phyloP scores from a whole-genome alignment of 306 rosid species.

The Citrullus colocynthis region DNA sequence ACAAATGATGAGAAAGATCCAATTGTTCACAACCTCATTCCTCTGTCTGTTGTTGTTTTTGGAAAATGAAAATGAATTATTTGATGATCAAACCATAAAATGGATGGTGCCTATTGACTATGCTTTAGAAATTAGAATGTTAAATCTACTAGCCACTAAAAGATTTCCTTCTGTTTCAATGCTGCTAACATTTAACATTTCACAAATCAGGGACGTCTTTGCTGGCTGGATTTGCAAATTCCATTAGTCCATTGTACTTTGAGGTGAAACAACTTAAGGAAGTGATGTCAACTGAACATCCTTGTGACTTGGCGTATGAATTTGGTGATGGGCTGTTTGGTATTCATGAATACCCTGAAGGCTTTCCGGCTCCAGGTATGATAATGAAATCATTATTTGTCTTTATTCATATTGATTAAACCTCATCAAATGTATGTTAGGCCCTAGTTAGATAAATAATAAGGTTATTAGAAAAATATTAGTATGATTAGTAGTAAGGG shows the following conservation, averaged over 20 bases:
- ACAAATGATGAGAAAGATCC: not conserved
- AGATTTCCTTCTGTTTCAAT: not conserved
- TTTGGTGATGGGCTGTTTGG: constrained; percentile 65
- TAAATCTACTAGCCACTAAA: not conserved
- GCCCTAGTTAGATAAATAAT: no score
- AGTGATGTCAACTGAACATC: constrained; percentile 90
- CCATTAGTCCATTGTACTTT: constrained; percentile 60
- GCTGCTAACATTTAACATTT: not conserved
- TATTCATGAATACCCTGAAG: constrained; percentile 49
- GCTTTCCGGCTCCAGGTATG: constrained; percentile 67
- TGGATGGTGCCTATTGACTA: not conserved
- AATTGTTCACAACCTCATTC: not conserved
- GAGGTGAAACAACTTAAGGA: constrained; percentile 44
- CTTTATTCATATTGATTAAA: not conserved
- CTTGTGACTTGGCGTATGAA: constrained; percentile 77
- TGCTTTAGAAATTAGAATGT: not conserved
- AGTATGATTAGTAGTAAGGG: no score
- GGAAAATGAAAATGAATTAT: not conserved
- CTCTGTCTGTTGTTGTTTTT: not conserved
- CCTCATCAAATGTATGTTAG: not conserved
- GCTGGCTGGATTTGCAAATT: constrained; percentile 38
- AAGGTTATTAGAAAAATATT: no score
- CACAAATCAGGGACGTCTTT: constrained; percentile 43
- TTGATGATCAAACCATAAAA: not conserved
- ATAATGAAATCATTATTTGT: not conserved